Conservation (phyloP, 106 monocot species). For the Alisma plantagoaquatica region DNA sequence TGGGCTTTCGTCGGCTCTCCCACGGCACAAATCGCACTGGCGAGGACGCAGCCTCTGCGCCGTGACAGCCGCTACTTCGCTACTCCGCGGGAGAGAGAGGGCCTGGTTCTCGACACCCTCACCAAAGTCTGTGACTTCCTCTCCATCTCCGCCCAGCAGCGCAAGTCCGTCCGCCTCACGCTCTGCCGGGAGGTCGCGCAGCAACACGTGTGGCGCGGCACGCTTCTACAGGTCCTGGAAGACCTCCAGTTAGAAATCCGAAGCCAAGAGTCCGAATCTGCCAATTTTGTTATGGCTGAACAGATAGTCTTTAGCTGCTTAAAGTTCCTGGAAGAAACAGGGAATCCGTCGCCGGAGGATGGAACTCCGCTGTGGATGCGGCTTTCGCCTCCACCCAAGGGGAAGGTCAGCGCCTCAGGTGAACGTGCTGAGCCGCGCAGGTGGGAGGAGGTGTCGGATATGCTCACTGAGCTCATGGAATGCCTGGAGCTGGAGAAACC, state of each 20-base stretch:
- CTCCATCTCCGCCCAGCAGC: constrained; percentile 64
- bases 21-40: constrained; percentile 1
- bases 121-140: constrained; percentile 70
- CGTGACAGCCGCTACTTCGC: background rate
- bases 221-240: constrained; percentile 45
- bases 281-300: constrained; percentile 29
- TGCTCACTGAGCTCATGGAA: constrained; percentile 62
- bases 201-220: constrained; percentile 72
- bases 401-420: background rate
- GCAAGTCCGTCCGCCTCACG: constrained; percentile 55
- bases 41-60: background rate
- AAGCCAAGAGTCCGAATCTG: constrained; percentile 1
- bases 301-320: constrained; percentile 62
- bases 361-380: constrained; percentile 69
- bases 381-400: constrained; percentile 16
- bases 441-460: constrained; percentile 82
- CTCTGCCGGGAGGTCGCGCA: constrained; percentile 77
- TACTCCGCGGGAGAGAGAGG: constrained; percentile 8
- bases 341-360: background rate
- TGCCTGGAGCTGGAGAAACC: constrained; percentile 34
- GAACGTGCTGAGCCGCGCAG: constrained; percentile 1
- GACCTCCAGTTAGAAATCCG: constrained; percentile 29
- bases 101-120: constrained; percentile 46
- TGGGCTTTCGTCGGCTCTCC: constrained; percentile 32
- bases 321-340: constrained; percentile 28